These are phyloP conservation scores for Candida boleticola DNA, from an alignment of 805 yeast species.

Conservation along the genomic window DNA sequence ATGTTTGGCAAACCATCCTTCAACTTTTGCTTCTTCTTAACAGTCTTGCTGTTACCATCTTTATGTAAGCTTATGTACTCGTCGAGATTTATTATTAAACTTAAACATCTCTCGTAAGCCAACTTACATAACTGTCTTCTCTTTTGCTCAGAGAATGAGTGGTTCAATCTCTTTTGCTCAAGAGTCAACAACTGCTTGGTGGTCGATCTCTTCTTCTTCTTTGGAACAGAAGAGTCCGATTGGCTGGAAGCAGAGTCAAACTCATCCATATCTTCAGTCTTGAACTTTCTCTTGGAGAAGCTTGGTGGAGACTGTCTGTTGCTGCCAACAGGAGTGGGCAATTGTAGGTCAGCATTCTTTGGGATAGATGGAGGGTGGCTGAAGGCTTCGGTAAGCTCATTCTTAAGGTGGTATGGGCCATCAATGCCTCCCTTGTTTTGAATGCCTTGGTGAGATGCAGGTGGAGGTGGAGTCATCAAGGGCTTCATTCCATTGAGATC, in stretches of 20 bases:
- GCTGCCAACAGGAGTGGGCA: slow-evolving; percentile 35
- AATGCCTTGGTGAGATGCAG: neutral
- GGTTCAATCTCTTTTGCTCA: slow-evolving; percentile 43
- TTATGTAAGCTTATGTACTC: slow-evolving; percentile 22
- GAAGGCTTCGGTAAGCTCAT: slow-evolving; percentile 33
- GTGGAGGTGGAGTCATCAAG: slow-evolving; percentile 3
- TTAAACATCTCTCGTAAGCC: slow-evolving; percentile 43
- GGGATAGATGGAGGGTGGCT: slow-evolving; percentile 19
- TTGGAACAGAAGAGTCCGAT: slow-evolving; percentile 10
- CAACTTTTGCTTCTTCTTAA: slow-evolving; percentile 37
- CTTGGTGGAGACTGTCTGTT: slow-evolving; percentile 11
- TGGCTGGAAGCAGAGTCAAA: slow-evolving; percentile 2
- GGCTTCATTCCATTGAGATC: slow-evolving; percentile 1
- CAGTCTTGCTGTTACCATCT: slow-evolving; percentile 23
- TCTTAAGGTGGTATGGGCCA: slow-evolving; percentile 17
- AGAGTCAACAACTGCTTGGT: slow-evolving; percentile 35
- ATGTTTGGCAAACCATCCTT: slow-evolving; percentile 46
- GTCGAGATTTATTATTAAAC: slow-evolving; percentile 38
- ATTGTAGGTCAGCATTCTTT: slow-evolving; percentile 13
- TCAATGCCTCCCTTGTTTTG: neutral
- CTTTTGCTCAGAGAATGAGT: slow-evolving; percentile 42
- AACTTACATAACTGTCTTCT: slow-evolving; percentile 43
- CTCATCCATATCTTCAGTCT: slow-evolving; percentile 1
- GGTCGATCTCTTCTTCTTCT: slow-evolving; percentile 26
- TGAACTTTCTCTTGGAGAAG: neutral